Conservation (phyloP, 2,329 filamentous ascomycete species). For the Aureobasidium sp. region DNA sequence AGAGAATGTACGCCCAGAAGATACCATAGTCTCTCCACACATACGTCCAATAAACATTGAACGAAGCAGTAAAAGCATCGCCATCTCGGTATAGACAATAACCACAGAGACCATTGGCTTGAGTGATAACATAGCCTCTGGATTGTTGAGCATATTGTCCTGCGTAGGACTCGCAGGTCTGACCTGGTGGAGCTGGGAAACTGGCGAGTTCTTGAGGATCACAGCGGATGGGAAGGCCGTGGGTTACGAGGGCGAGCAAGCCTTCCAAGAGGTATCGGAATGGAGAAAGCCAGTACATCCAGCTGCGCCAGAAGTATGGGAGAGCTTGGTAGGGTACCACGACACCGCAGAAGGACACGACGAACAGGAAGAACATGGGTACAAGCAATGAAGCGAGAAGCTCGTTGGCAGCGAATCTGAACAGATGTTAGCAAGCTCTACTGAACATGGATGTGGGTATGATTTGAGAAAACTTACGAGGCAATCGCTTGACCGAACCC, state of each 20-base stretch:
- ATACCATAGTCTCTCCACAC: slow-evolving; percentile 57
- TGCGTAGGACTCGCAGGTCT: slow-evolving; percentile 37
- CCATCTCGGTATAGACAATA: slow-evolving; percentile 41
- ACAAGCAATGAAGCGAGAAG: slow-evolving; percentile 61
- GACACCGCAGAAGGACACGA: slow-evolving; percentile 65
- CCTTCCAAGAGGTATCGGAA: slow-evolving; percentile 53
- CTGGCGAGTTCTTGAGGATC: slow-evolving; percentile 31
- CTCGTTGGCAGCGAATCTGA: slow-evolving; percentile 54
- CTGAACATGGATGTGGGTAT: not conserved
- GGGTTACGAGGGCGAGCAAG: slow-evolving; percentile 32
- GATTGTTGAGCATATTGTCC: slow-evolving; percentile 28
- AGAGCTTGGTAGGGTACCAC: slow-evolving; percentile 59
- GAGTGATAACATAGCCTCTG: slow-evolving; percentile 39
- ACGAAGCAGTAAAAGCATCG: slow-evolving; percentile 38
- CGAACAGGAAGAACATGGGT: slow-evolving; percentile 64
- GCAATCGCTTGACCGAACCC: slow-evolving; percentile 57
- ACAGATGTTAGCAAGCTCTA: slow-evolving; percentile 47
- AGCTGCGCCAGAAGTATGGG: slow-evolving; percentile 65
- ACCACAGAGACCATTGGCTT: slow-evolving; percentile 43
- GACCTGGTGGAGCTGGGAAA: slow-evolving; percentile 31
- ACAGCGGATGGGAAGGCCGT: slow-evolving; percentile 40
- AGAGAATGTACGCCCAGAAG: slow-evolving; percentile 53
- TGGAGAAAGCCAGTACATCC: slow-evolving; percentile 65
- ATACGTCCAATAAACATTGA: slow-evolving; percentile 37
- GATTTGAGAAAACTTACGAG: slow-evolving; percentile 42